Percentiles rank a stretch among this genome's conserved stretches.
These are phyloP conservation scores for Pythium folliculosum DNA, from an alignment of 352 stramenopile species.

Conservation along the genomic window DNA sequence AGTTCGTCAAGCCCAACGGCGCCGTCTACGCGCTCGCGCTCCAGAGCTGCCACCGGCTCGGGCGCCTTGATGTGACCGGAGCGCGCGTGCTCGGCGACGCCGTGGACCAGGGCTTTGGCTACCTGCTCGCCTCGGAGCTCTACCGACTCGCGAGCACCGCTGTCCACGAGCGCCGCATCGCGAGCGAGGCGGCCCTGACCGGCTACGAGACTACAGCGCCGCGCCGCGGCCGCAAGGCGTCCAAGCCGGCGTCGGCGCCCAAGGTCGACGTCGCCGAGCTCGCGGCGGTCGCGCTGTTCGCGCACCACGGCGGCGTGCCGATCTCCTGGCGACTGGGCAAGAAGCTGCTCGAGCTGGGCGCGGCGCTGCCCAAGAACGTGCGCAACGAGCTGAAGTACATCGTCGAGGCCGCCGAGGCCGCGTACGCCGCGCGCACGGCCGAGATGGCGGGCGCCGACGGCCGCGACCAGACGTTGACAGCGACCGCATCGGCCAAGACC, in stretches of 20 bases:
- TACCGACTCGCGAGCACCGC: constrained; percentile 24
- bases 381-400: constrained; percentile 45
- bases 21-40: constrained; percentile 74
- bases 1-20: constrained; percentile 78
- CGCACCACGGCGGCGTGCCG: constrained; percentile 52
- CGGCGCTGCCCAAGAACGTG: constrained; percentile 37
- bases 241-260: not conserved
- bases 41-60: constrained; percentile 55
- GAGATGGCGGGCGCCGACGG: not conserved
- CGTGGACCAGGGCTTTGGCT: constrained; percentile 51
- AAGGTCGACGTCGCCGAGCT: constrained; percentile 49
- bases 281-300: constrained; percentile 53
- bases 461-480: not conserved
- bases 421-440: not conserved
- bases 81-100: constrained; percentile 56
- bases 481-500: not conserved
- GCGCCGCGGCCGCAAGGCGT: constrained; percentile 29
- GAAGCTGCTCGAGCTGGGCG: constrained; percentile 47
- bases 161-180: constrained; percentile 16
- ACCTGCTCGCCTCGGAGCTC: constrained; percentile 28
- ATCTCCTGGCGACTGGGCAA: constrained; percentile 40
- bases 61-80: constrained; percentile 50
- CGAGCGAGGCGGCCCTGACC: too few relatives aligned
- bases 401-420: constrained; percentile 6
- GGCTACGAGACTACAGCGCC: too few relatives aligned